Conservation (phyloP, 1,284 basidiomycete genomes). For the Neonothopanus nambi region DNA sequence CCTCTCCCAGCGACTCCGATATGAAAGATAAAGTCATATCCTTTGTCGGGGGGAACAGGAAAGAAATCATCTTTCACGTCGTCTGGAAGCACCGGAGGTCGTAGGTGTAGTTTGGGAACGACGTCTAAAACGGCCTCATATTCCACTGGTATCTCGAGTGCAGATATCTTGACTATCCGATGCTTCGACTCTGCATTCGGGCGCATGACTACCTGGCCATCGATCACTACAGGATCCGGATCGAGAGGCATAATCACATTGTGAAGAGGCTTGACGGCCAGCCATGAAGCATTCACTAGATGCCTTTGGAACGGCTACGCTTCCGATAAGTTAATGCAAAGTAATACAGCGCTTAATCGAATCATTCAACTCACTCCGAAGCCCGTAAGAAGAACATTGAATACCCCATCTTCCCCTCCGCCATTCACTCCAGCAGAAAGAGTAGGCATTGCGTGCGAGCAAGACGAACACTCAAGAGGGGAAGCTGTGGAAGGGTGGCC, state of each 20-base stretch:
- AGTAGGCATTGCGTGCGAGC: neutral
- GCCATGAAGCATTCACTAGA: conserved; percentile 55
- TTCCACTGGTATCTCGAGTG: conserved; percentile 58
- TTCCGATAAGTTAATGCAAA: conserved; percentile 3
- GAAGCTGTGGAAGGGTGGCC: too few relatives aligned
- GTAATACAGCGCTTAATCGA: neutral
- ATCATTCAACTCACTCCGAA: conserved; percentile 22
- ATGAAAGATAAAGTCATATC: conserved; percentile 77
- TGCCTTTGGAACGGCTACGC: conserved; percentile 50
- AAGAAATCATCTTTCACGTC: conserved; percentile 29
- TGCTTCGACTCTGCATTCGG: conserved; percentile 15
- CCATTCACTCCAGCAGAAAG: neutral
- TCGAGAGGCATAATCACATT: conserved; percentile 38
- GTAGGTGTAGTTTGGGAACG: conserved; percentile 60
- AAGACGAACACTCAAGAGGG: too few relatives aligned
- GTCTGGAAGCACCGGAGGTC: conserved; percentile 58
- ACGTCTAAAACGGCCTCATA: conserved; percentile 62
- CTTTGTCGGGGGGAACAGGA: conserved; percentile 48
- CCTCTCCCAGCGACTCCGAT: conserved; percentile 70
- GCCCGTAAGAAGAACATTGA: conserved; percentile 23
- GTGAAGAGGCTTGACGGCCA: conserved; percentile 52
- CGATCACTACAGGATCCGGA: conserved; percentile 11
- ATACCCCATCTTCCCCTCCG: conserved; percentile 7
- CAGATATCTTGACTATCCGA: conserved; percentile 57
- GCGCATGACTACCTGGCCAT: conserved; percentile 11